phyloP scores from a whole-genome alignment of 805 yeast genomes.

The Kazachstania viticola region DNA sequence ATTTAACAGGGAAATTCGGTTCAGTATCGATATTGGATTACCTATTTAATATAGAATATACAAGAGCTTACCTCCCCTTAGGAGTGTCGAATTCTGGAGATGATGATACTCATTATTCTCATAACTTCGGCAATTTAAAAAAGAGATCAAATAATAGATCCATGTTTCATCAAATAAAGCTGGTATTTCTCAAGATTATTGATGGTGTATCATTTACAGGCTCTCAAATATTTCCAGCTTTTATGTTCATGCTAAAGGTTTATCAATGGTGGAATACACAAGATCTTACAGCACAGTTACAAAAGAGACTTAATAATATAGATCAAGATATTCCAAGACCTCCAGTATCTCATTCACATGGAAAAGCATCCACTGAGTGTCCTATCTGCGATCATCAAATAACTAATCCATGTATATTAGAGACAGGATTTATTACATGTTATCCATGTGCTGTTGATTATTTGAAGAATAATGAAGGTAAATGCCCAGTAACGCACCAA shows the following conservation, averaged over 20 bases:
- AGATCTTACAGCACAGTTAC: constrained; percentile 50
- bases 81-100: background rate
- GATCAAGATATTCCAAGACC: constrained; percentile 32
- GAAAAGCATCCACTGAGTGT: constrained; percentile 30
- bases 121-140: too few species aligned
- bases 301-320: constrained; percentile 35
- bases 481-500: constrained; percentile 77
- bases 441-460: constrained; percentile 72
- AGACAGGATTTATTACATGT: constrained; percentile 85
- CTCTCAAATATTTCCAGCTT: constrained; percentile 56
- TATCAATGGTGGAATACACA: constrained; percentile 90
- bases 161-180: background rate
- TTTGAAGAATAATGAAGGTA: constrained; percentile 37
- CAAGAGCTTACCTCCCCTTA: constrained; percentile 28
- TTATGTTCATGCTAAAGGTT: constrained; percentile 71
- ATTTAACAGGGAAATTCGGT: constrained; percentile 53
- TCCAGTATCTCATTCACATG: constrained; percentile 1
- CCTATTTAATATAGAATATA: constrained; percentile 49
- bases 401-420: constrained; percentile 74
- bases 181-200: constrained; percentile 1
- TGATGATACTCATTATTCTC: background rate
- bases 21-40: constrained; percentile 54
- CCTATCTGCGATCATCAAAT: constrained; percentile 58
- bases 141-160: background rate
- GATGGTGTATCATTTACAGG: constrained; percentile 17